Evolutionary conservation across 2,329 filamentous ascomycete species (phyloP), one percentile per base, ranked within the genome.

Genomic region (Apiospora arundinis): DNA sequence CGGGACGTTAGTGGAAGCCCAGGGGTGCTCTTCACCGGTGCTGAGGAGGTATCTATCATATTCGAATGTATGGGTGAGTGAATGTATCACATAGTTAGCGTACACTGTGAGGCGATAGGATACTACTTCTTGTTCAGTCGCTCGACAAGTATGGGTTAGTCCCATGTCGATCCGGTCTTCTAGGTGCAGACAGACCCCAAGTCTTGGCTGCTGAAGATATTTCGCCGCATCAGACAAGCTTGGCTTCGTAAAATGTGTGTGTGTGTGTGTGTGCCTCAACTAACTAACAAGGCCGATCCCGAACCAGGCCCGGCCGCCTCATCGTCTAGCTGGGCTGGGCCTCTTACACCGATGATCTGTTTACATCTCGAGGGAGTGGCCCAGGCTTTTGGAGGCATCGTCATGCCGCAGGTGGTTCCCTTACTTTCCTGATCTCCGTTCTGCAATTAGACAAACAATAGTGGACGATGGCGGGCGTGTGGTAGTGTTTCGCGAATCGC

Each of bases 311-410:
- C 45, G 8, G 32, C 48, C 48, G 56, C 56, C 28, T 37, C 52
- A 37, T n/a, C 52, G 5, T 12, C 18, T 63, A 40, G 32, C 32
- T 23, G 7, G 23, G 32, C 32, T 23, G 7, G 23, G 21, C 52
- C 4, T 11, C 56, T 63, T 40, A 40, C 28, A 40, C 56, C 56
- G 56, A 63, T 63, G 56, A 63, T 63, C 56, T 40, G 32, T 63
- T 63, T 63, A 63, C 32, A 40, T 40, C 56, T 37, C 32, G 28
- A 28, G 56, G 4, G 21, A 14, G 11, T 11, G 8, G 3, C 8
- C 56, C 32, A 40, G 32, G 40, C 9, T 18, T 63, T 11, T n/a
- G 28, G 56, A 18, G n/a, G 14, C 28, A 21, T 37, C 32, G 56
- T 37, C 56, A 40, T 21, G 11, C n/a, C 23, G 52, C 52, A 60